Base-by-base conservation (phyloP, 2,329 filamentous ascomycete species). In the Sclerotinia spermophila region DNA sequence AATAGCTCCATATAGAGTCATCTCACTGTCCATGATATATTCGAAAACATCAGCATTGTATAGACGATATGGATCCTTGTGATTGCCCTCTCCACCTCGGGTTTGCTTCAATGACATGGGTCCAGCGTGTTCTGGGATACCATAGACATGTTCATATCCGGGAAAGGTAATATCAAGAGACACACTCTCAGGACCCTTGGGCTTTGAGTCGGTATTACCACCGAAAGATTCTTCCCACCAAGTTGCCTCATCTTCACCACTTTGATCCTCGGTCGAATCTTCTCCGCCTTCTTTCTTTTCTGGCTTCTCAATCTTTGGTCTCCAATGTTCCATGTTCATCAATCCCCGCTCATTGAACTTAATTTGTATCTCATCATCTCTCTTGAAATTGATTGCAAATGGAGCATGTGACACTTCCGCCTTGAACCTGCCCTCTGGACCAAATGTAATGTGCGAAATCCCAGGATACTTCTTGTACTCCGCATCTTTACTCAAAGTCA, bases 201-300 rank as follows among this genome's bases (percentile, higher is more conserved):
- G 95, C 82, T 99, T 99, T 7, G 90, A 88, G 81, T 99, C 96
- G 0, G 94, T 98, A 80, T 96, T 97, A 72, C 95, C 94, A 74
- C 95, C 95, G 80, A 99, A 99, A 0, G 87, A 88, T 83, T 99
- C 96, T 10, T 99, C 96, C 96, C 96, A 99, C 93, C 94, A 97
- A 5, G 94, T 97, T 81, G 90, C 92, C 79, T 97, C 92, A 74
- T 96, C 92, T 74, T 91, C 88, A 21, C 84, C 85, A 17, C 82
- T 77, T 72, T 72, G 61, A n/a, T 68, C 62, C 38, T 48, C 80
- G 72, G 44, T 80, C 74, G 66, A 81, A 80, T 84, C 82, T 6
- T 79, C 81, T 62, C 82, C 80, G 70, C 81, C 80, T 64, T 74
- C 73, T 67, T 79, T 77, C 35, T 73, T 73, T 48, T 75, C 75